Conservation (phyloP, 2,329 filamentous ascomycete genomes). For the Claviceps sp. region DNA sequence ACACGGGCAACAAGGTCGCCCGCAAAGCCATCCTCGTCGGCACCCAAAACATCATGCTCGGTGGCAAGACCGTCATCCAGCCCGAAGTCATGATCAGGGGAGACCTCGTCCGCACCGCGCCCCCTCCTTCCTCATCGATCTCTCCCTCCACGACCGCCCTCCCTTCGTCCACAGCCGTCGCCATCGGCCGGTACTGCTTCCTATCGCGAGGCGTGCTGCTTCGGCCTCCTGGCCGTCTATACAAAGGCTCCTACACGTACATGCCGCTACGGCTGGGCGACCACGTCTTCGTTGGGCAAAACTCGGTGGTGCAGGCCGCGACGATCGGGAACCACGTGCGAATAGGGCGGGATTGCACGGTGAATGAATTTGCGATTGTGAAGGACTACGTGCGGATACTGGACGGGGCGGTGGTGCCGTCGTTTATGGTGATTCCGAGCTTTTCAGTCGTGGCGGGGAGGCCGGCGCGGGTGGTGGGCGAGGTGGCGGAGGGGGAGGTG, state of each 20-base stretch:
- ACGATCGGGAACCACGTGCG: slow-evolving; percentile 75
- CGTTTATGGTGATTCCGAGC: slow-evolving; percentile 83
- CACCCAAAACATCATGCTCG: slow-evolving; percentile 95
- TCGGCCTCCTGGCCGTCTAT: slow-evolving; percentile 69
- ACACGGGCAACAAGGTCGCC: slow-evolving; percentile 97
- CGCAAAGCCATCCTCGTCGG: slow-evolving; percentile 84
- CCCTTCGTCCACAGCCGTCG: slow-evolving; percentile 53
- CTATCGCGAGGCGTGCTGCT: slow-evolving; percentile 67
- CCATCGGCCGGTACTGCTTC: slow-evolving; percentile 85
- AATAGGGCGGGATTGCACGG: slow-evolving; percentile 62
- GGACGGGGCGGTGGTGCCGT: slow-evolving; percentile 70
- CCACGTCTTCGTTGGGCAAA: slow-evolving; percentile 77
- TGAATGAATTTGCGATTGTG: slow-evolving; percentile 80
- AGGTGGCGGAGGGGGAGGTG: slow-evolving; percentile 59
- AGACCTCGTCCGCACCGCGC: slow-evolving; percentile 55
- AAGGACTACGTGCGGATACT: slow-evolving; percentile 88
- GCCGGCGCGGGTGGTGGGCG: slow-evolving; percentile 68
- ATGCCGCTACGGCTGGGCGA: slow-evolving; percentile 88
- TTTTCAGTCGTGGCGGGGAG: slow-evolving; percentile 81
- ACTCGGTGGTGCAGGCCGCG: slow-evolving; percentile 68
- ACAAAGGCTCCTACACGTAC: slow-evolving; percentile 66
- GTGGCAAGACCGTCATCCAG: slow-evolving; percentile 91
- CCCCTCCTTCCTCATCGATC: slow-evolving; percentile 18
- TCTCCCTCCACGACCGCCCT: slow-evolving; percentile 31
- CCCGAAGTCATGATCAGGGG: slow-evolving; percentile 89